Base-by-base conservation (phyloP, 768 basidiomycete species). In the Asterophora lycoperdoides region DNA sequence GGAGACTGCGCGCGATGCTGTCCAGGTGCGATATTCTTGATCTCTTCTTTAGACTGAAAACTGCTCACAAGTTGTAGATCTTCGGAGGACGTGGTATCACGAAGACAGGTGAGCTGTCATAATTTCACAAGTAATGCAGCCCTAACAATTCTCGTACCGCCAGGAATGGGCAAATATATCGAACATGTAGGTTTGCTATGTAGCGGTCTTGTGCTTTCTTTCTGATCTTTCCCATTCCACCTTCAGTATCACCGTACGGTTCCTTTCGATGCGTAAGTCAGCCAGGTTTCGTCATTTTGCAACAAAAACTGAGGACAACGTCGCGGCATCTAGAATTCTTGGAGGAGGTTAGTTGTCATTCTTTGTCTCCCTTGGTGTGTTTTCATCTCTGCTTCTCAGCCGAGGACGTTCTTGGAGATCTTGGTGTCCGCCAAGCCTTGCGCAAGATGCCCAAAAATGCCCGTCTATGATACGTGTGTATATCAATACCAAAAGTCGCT, bases 31-130 rank as follows among this genome's bases (percentile, higher is more conserved):
- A 23, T 23, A 7, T 7, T 0, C 14, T 35, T 7, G 18, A 26
- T 8, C 44, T 8, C 6, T 15, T 7, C 6, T 19, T 19, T 32
- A 10, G 8, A 10, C 1, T 20, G 4, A 2, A 41, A 7, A 23
- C n/a, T 17, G 19, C 17, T 17, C 10, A 18, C 33, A 32, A 6
- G 47, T 79, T 26, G 2, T 75, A 82, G 67, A 80, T 93, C 51
- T 92, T 91, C 56, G 89, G 89, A 56, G 91, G 90, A n/a, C 80
- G 91, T 44, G 90, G 86, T 19, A 78, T 93, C 48, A 93, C 91
- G 26, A 41, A 28, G 26, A 28, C 40, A 41, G 40, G 40, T 41
- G 23, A 5, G 40, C 28, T 8, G 19, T 26, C 23, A 6, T 28
- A n/a, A 41, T 28, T 28, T 28, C n/a, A 41, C n/a, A 11, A 18